Conservation (phyloP, 106 monocot species). For the Posidonia australis region DNA sequence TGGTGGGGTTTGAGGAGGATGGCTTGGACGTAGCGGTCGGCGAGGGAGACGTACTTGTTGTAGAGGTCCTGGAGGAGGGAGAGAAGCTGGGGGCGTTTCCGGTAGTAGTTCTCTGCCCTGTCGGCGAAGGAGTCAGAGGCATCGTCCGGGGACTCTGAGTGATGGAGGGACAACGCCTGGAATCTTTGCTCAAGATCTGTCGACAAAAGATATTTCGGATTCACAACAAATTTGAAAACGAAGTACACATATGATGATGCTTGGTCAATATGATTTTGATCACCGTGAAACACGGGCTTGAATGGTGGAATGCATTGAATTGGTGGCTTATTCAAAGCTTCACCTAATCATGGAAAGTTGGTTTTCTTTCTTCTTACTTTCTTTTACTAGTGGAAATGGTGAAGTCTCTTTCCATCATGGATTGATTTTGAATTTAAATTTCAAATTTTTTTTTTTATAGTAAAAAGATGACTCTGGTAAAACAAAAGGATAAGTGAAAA, state of each 20-base stretch:
- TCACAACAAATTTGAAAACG: not conserved
- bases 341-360: too few species aligned
- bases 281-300: not conserved
- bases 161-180: conserved; percentile 26
- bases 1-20: conserved; percentile 24
- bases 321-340: too few species aligned
- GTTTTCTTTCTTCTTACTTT: too few species aligned
- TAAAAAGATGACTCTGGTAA: too few species aligned
- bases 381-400: too few species aligned
- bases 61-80: conserved; percentile 78
- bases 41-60: conserved; percentile 67
- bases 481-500: not conserved
- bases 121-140: conserved; percentile 61
- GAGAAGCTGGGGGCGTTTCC: conserved; percentile 76
- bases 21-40: conserved; percentile 78
- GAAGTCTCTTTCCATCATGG: too few species aligned
- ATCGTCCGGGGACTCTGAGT: conserved; percentile 8
- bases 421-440: not conserved
- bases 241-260: not conserved
- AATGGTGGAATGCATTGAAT: not conserved
- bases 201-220: too few species aligned
- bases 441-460: too few species aligned
- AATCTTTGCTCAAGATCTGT: conserved; percentile 73
- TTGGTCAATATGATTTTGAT: not conserved
- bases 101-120: conserved; percentile 84